Evolutionary conservation across 2,329 filamentous ascomycete species (phyloP).

Genomic region (Ophiostoma australiae): DNA sequence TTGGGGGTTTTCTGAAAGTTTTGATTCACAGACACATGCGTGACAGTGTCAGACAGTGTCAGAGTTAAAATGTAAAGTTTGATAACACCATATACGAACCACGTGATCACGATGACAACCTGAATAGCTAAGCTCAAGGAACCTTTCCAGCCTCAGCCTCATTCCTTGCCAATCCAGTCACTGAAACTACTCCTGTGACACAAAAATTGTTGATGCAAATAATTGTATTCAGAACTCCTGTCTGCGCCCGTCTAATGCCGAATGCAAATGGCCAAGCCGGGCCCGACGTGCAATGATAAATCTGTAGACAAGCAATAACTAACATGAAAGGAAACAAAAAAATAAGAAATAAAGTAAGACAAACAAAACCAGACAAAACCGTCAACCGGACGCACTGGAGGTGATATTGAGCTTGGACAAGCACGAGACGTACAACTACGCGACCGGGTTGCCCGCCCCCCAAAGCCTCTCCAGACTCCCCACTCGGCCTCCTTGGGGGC

Average conservation of each 20-base stretch:
- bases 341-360: not conserved
- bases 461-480: not conserved
- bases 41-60: no score
- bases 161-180: not conserved
- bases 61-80: no score
- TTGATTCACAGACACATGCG: no score
- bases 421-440: not conserved
- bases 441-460: not conserved
- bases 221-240: conserved; percentile 2
- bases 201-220: not conserved
- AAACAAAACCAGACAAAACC: not conserved
- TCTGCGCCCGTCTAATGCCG: conserved; percentile 4
- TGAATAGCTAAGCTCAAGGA: no score
- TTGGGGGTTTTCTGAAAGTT: no score
- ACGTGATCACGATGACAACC: no score
- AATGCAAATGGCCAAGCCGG: conserved; percentile 6
- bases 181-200: no score
- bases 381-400: not conserved
- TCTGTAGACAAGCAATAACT: not conserved
- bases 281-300: not conserved
- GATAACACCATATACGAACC: no score
- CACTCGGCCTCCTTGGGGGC: not conserved
- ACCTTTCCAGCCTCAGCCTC: not conserved
- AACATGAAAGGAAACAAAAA: not conserved
- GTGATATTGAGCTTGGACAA: not conserved